Evolutionary conservation across 1,284 basidiomycete genomes (phyloP), one percentile per base, ranked within the genome.

Genomic region (Tausonia pullulans): DNA sequence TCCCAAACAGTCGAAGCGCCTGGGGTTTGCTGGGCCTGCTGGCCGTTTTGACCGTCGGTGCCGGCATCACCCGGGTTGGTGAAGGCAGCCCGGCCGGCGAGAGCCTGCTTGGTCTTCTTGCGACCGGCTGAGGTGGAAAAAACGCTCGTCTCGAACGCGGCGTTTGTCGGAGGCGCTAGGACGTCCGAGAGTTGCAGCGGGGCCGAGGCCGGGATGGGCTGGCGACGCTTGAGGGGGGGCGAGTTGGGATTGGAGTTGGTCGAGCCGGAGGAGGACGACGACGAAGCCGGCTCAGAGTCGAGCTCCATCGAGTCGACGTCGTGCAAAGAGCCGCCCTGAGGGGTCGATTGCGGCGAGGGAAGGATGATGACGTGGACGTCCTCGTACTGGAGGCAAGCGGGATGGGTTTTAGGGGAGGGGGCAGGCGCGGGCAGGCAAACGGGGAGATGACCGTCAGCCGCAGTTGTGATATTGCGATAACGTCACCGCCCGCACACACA

Each of bases 121-220:
- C 58, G 43, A 8, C 58, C 53, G 51, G 50, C 63, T 9, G 57
- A 9, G 56, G 64, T 51, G 45, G 41, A 55, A n/a, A 58, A n/a
- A 45, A 55, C 46, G n/a, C 61, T 53, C 41, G 44, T 52, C 43
- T 62, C 60, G 13, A 55, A 66, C 67, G 54, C 66, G 43, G 60
- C 68, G 46, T 71, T 72, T 0, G 70, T 68, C 0, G 74, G 74
- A 11, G 74, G 74, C 51, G 72, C 73, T 58, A 76, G 72, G 14
- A 75, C 72, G 61, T 75, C 75, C 8, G 75, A 75, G n/a, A 75
- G 69, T 53, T 70, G 68, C 46, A 75, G 67, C 3, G 72, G 71
- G 9, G 71, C 68, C 10, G 70, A 62, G 46, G 67, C 58, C 4
- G 63, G 63, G 50, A 64, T 64, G 48, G 63, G 63, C 16, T 45